Conservation (phyloP, 176 grass and related monocot genomes). For the Phyllostachys edulis region DNA sequence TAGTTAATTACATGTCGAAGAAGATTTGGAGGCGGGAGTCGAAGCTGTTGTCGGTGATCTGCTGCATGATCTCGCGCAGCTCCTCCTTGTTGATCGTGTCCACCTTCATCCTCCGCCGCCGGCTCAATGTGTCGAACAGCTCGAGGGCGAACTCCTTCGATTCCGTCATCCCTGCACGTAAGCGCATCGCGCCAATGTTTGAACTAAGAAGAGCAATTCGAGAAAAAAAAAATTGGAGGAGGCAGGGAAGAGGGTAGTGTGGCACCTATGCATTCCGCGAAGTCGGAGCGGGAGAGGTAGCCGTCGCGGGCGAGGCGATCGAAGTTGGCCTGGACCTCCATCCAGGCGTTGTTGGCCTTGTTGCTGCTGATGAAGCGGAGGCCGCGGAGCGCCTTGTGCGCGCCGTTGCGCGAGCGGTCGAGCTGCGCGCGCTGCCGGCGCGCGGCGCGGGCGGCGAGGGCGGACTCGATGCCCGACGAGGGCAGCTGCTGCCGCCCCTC, state of each 20-base stretch:
- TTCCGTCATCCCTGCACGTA: conserved; percentile 73
- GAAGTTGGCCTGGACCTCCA: conserved; percentile 76
- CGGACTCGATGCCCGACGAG: conserved; percentile 60
- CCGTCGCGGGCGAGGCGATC: conserved; percentile 68
- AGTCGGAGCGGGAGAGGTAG: conserved; percentile 74
- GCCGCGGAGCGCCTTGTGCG: conserved; percentile 79
- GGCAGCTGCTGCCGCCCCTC: not conserved
- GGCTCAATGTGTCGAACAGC: conserved; percentile 88
- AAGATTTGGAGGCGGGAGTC: conserved; percentile 99
- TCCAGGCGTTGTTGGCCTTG: conserved; percentile 78
- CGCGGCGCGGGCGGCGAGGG: conserved; percentile 68
- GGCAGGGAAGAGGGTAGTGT: not conserved
- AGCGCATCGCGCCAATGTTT: not conserved
- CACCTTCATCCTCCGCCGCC: conserved; percentile 61
- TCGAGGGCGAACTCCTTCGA: conserved; percentile 97
- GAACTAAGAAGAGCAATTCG: not conserved
- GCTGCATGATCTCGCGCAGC: conserved; percentile 85
- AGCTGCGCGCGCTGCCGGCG: conserved; percentile 74
- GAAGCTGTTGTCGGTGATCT: conserved; percentile 97
- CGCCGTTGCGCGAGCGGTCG: conserved; percentile 74
- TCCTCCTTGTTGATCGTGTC: conserved; percentile 91
- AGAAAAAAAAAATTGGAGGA: not conserved
- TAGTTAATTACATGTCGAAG: conserved; percentile 84
- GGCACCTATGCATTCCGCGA: conserved; percentile 94
- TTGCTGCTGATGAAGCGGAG: conserved; percentile 91